These are phyloP conservation scores for Ceriops zippeliana DNA, from an alignment of 345 rosid species.

Conservation along the genomic window DNA sequence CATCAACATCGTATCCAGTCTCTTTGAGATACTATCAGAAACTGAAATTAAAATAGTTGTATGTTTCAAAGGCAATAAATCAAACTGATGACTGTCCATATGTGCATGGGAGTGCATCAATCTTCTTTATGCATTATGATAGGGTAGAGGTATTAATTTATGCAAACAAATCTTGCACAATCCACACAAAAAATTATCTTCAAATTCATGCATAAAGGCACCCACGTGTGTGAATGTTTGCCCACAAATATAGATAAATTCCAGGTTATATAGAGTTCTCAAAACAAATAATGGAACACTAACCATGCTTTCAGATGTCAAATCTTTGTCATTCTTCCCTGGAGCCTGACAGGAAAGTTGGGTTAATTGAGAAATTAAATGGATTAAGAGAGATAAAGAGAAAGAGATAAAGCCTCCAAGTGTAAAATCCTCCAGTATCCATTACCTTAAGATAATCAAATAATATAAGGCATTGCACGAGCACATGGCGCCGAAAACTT, in stretches of 20 bases:
- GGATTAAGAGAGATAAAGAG: background rate
- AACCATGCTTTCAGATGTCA: conserved; percentile 91
- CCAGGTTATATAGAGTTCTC: conserved; percentile 1
- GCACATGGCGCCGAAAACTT: conserved; percentile 92
- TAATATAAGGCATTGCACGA: conserved; percentile 92
- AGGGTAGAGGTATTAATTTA: too few relatives aligned
- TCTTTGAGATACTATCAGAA: background rate
- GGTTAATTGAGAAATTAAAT: conserved; percentile 10
- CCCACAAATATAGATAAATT: background rate
- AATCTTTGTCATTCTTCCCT: conserved; percentile 92
- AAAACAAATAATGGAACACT: conserved; percentile 30
- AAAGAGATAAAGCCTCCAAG: conserved; percentile 8
- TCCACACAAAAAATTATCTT: too few relatives aligned
- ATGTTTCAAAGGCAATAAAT: background rate
- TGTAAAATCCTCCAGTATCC: conserved; percentile 11
- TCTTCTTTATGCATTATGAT: too few relatives aligned
- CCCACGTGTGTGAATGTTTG: background rate
- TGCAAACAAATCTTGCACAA: too few relatives aligned
- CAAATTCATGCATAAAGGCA: background rate
- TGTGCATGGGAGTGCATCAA: too few relatives aligned
- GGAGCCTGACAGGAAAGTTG: conserved; percentile 57
- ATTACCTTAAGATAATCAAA: conserved; percentile 89
- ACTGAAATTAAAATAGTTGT: background rate
- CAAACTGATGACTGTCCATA: background rate
- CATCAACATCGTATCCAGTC: too few relatives aligned